Conservation (phyloP, 129 eudicot species). For the Scalesia atractyloides region DNA sequence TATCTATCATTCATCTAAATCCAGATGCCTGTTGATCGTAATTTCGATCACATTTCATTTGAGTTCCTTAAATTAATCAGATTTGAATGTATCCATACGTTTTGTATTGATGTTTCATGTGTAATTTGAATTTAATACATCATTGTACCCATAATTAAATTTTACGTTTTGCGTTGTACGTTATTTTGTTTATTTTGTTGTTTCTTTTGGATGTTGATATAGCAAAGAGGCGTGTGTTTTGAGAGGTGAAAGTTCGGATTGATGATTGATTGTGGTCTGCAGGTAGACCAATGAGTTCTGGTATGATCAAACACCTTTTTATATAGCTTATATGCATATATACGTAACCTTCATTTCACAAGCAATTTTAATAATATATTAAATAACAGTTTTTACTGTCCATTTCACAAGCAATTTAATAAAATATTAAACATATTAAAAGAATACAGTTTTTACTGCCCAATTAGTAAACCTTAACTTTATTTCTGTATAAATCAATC, state of each 20-base stretch:
- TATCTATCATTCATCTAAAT: not conserved
- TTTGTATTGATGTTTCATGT: not conserved
- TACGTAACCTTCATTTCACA: no score
- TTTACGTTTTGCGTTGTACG: not conserved
- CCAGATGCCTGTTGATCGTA: slow-evolving; percentile 12
- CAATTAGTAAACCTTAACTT: no score
- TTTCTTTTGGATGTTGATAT: no score
- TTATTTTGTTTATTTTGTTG: no score
- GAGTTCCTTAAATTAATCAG: not conserved
- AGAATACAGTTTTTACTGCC: no score
- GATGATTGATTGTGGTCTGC: slow-evolving; percentile 49
- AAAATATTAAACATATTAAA: no score
- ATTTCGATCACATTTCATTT: slow-evolving; percentile 11
- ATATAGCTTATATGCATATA: not conserved
- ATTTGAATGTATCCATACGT: not conserved
- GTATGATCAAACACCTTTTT: slow-evolving; percentile 38
- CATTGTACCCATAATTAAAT: not conserved
- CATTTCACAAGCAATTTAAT: no score
- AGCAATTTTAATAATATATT: no score
- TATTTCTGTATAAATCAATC: no score
- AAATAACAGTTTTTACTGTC: no score
- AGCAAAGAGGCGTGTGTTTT: slow-evolving; percentile 23
- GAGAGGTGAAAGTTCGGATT: slow-evolving; percentile 36
- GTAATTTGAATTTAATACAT: not conserved
- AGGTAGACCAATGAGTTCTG: slow-evolving; percentile 66